phyloP scores from a whole-genome alignment of 768 basidiomycete genomes.

The Lentinula sp. region DNA sequence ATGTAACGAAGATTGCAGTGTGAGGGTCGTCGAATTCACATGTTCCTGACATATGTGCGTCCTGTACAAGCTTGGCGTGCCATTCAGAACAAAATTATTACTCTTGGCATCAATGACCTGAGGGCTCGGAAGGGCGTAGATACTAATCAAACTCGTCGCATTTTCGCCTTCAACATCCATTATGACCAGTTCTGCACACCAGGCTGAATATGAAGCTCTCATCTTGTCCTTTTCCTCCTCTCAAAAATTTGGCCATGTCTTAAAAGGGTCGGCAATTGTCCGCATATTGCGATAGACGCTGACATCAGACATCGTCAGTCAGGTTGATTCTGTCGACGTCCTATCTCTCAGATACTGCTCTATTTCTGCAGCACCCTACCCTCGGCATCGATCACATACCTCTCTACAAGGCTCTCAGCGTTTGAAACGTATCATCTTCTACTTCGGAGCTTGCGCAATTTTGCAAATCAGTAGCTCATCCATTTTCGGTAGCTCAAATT shows the following conservation, averaged over 20 bases:
- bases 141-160: no score
- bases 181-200: not conserved
- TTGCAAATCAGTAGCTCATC: slow-evolving; percentile 9
- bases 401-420: not conserved
- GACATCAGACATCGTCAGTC: not conserved
- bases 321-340: not conserved
- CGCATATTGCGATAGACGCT: not conserved
- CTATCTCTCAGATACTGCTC: no score
- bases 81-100: no score
- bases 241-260: not conserved
- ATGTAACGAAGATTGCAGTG: no score
- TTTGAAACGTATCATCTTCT: slow-evolving; percentile 2
- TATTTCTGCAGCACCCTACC: slow-evolving; percentile 1
- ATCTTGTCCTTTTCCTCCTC: not conserved
- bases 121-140: no score
- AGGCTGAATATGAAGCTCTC: not conserved
- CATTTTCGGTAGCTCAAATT: slow-evolving; percentile 5
- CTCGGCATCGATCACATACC: not conserved
- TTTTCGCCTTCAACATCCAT: no score
- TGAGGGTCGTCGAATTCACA: no score
- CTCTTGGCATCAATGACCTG: no score
- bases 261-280: not conserved
- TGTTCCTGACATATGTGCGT: no score
- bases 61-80: no score
- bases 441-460: slow-evolving; percentile 4